Percentiles rank a stretch among this genome's conserved stretches.
phyloP scores from a whole-genome alignment of 441 rosid genomes.

The Populus trichocarpa region DNA sequence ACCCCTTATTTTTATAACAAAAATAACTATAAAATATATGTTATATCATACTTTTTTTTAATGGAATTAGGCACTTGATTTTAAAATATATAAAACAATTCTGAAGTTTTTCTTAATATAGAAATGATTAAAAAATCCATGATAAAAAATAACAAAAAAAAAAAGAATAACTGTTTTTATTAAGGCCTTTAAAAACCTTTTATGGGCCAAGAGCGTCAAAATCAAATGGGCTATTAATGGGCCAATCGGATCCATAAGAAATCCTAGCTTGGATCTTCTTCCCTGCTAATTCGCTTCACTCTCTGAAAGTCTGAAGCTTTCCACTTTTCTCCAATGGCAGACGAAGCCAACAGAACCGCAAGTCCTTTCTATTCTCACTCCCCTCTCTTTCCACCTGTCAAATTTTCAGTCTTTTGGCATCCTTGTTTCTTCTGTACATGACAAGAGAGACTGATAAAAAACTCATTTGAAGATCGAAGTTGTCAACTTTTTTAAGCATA shows the following conservation, averaged over 20 bases:
- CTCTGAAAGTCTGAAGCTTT: neutral
- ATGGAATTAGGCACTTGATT: too few relatives aligned
- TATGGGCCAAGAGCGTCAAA: neutral
- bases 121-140: too few relatives aligned
- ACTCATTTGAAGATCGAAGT: neutral
- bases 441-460: neutral
- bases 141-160: neutral
- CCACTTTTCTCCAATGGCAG: slow-evolving; percentile 39
- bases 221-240: neutral
- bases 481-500: neutral
- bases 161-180: neutral
- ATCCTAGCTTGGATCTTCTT: neutral
- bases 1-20: too few relatives aligned
- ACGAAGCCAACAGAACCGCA: slow-evolving; percentile 50
- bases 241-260: neutral
- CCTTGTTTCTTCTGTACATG: neutral
- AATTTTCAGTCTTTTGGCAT: neutral
- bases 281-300: neutral
- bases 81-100: too few relatives aligned
- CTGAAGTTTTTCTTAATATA: too few relatives aligned
- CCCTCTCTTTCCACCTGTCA: neutral
- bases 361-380: neutral
- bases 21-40: too few relatives aligned
- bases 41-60: too few relatives aligned
- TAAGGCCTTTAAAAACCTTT: neutral